Base-by-base conservation (phyloP, 768 basidiomycete genomes). In the Tephrocybe rancida region DNA sequence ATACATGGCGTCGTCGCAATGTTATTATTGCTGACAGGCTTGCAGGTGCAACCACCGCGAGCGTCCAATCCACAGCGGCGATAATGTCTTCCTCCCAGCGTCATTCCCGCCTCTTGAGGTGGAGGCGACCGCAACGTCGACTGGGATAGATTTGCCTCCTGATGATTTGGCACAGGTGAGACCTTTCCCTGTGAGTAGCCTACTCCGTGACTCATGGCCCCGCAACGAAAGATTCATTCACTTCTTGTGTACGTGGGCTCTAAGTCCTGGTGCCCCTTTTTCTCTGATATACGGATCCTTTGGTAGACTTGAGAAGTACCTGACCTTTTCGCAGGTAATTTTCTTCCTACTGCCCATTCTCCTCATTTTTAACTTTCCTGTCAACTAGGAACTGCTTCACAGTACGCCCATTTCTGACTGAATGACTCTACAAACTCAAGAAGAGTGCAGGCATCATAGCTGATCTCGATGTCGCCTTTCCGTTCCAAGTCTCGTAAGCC, bases 191-290 rank as follows among this genome's bases (percentile, higher is more conserved):
- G 29, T 34, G n/a, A n/a, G n/a, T n/a, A n/a, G n/a, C n/a, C n/a
- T n/a, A n/a, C n/a, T n/a, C n/a, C n/a, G n/a, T n/a, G n/a, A n/a
- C n/a, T n/a, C n/a, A n/a, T n/a, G n/a, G n/a, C n/a, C n/a, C n/a
- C n/a, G n/a, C n/a, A n/a, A n/a, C n/a, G n/a, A n/a, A n/a, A 86
- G 83, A 69, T 86, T 8, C 84, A 87, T 58, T 72, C 79, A 1
- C 73, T 86, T 22, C 73, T 86, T n/a, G 76, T 83, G 84, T 86
- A 62, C 50, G 82, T 43, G 24, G 46, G 9, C 11, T 53, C 32
- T 13, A 14, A 3, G 26, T 4, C 27, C 27, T 0, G 7, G 14
- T 10, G 54, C 29, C 21, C 51, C 14, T 29, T 14, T 27, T 16
- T 27, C 11, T 38, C 48, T 41, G 22, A 25, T 39, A 44, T 30